Evolutionary conservation across 2,329 filamentous ascomycete species (phyloP).

Genomic region (Pyricularia pennisetigena): DNA sequence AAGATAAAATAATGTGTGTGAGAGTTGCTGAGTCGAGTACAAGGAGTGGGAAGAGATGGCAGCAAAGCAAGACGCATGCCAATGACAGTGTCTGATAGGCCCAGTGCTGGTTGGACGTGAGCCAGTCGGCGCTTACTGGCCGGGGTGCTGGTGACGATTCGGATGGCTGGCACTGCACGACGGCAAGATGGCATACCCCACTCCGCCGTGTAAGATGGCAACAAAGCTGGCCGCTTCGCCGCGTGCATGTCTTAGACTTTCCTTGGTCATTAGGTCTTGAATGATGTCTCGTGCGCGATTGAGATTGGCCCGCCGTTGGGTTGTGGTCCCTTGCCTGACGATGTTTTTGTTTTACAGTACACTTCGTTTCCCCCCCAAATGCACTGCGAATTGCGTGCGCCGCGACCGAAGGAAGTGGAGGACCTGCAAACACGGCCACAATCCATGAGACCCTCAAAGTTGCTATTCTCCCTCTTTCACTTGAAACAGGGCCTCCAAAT

Average conservation of each 20-base stretch:
- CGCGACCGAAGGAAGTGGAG: not conserved
- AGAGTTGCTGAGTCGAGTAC: constrained; percentile 3
- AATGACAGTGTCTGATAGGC: constrained; percentile 30
- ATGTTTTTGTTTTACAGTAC: not conserved
- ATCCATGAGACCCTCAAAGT: not conserved
- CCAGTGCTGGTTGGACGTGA: constrained; percentile 21
- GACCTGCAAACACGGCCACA: not conserved
- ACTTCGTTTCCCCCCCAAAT: not conserved
- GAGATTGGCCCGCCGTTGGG: constrained; percentile 21
- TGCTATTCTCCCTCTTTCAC: not conserved
- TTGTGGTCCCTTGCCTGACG: not conserved
- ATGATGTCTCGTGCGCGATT: constrained; percentile 31
- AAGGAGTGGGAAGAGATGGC: constrained; percentile 4
- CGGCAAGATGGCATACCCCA: constrained; percentile 23
- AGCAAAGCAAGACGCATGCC: constrained; percentile 13
- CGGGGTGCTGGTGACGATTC: constrained; percentile 27
- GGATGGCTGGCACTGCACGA: constrained; percentile 33
- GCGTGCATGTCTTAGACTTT: constrained; percentile 35
- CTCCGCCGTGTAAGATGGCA: constrained; percentile 17
- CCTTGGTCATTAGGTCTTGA: constrained; percentile 24
- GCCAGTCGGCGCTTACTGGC: constrained; percentile 39
- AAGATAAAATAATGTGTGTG: not conserved
- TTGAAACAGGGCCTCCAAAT: not conserved
- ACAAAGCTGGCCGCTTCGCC: constrained; percentile 26
- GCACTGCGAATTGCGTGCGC: too few relatives aligned